phyloP scores from a whole-genome alignment of 306 rosid genomes.

The Acacia crassicarpa region DNA sequence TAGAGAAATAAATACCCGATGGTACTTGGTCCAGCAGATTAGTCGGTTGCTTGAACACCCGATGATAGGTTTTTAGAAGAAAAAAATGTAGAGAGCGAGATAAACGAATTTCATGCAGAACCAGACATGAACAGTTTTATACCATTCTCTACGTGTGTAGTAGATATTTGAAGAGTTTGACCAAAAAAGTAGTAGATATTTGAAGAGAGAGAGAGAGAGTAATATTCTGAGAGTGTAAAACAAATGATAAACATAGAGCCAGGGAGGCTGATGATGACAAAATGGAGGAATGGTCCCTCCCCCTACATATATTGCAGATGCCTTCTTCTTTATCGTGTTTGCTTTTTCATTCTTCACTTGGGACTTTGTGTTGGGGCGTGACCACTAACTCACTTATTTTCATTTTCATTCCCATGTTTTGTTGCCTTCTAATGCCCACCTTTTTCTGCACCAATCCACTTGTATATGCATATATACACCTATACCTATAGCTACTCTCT shows the following conservation, averaged over 20 bases:
- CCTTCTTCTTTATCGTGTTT: conserved; percentile 27
- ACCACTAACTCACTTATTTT: conserved; percentile 44
- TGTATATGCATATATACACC: neutral
- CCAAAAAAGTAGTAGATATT: neutral
- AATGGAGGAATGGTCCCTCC: conserved; percentile 45
- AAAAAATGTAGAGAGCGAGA: neutral
- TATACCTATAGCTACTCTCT: neutral
- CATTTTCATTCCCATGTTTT: conserved; percentile 6
- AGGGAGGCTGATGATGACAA: conserved; percentile 22
- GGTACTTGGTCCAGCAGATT: too few species aligned
- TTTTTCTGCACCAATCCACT: conserved; percentile 13
- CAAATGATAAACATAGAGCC: conserved; percentile 20
- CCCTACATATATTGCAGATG: conserved; percentile 24
- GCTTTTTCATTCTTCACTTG: conserved; percentile 37
- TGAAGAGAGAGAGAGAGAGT: neutral
- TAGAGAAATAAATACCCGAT: too few species aligned
- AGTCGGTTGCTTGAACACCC: too few species aligned
- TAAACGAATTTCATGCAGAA: neutral
- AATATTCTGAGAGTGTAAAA: neutral
- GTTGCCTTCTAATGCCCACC: neutral
- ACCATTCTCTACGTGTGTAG: neutral
- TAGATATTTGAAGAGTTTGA: neutral
- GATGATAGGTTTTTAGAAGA: too few species aligned
- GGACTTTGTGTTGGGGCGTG: conserved; percentile 36
- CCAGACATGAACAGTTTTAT: neutral